Percentiles rank a stretch among this genome's conserved stretches.
These are phyloP conservation scores for Fagus crenata DNA, from an alignment of 306 rosid genomes.

Conservation along the genomic window DNA sequence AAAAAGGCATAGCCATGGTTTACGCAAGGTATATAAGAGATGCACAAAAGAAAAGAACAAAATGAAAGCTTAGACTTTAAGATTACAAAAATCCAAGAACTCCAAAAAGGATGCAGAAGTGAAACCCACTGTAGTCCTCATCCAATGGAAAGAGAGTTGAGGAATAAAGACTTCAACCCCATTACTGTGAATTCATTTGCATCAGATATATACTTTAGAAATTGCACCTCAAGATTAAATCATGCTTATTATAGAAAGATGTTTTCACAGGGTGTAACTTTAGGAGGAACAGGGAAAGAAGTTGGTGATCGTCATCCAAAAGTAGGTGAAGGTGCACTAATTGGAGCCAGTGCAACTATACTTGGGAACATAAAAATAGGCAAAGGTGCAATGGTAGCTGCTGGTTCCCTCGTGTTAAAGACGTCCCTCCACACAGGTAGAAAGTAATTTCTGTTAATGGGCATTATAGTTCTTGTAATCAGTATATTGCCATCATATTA, in stretches of 20 bases:
- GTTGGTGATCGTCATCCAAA: conserved; percentile 89
- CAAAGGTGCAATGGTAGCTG: conserved; percentile 81
- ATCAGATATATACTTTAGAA: neutral
- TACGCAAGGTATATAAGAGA: no score
- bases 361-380: conserved; percentile 88
- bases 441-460: conserved; percentile 2
- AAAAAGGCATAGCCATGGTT: no score
- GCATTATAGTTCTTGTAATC: neutral
- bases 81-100: no score
- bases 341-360: conserved; percentile 81
- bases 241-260: no score
- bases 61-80: no score
- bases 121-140: no score
- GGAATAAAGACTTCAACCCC: no score
- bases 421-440: conserved; percentile 77
- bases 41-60: no score
- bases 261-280: conserved; percentile 74
- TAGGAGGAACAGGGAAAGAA: conserved; percentile 90
- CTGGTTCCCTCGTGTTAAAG: conserved; percentile 88
- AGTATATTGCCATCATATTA: neutral
- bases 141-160: no score
- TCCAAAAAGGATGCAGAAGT: no score
- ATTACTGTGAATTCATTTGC: no score
- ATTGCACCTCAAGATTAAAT: neutral
- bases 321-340: conserved; percentile 85